Percentiles rank a stretch among this genome's conserved stretches.
phyloP scores from a whole-genome alignment of 1,284 basidiomycete species.

The Marasmius oreades region DNA sequence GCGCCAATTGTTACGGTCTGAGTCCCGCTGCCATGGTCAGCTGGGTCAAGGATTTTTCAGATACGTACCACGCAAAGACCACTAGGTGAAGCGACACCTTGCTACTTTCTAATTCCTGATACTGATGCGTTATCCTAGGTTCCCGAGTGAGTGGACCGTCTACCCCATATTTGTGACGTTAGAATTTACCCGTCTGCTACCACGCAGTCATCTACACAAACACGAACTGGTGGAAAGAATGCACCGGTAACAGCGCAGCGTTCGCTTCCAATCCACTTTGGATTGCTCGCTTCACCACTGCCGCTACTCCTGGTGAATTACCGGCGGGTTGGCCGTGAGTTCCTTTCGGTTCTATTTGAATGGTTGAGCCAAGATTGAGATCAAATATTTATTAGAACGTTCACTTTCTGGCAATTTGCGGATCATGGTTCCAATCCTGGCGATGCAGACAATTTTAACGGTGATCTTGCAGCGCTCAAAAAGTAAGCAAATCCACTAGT shows the following conservation, averaged over 20 bases:
- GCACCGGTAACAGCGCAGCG: conserved; percentile 53
- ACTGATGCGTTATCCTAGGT: no score
- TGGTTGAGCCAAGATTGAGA: not conserved
- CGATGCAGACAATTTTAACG: conserved; percentile 55
- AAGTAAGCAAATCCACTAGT: conserved; percentile 5
- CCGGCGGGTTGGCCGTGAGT: conserved; percentile 51
- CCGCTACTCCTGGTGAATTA: conserved; percentile 45
- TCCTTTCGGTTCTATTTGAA: not conserved
- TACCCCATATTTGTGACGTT: no score
- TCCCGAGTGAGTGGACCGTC: conserved; percentile 30
- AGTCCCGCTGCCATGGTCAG: conserved; percentile 51
- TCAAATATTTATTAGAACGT: conserved; percentile 30
- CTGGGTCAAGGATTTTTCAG: conserved; percentile 61
- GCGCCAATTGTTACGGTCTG: conserved; percentile 55
- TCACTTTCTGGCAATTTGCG: conserved; percentile 65
- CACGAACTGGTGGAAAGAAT: conserved; percentile 65
- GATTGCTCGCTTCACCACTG: conserved; percentile 51
- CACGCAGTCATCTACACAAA: conserved; percentile 59
- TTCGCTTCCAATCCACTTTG: conserved; percentile 56
- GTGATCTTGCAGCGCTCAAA: conserved; percentile 28
- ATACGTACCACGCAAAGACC: conserved; percentile 54
- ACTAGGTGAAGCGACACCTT: conserved; percentile 32
- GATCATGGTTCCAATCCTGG: conserved; percentile 50
- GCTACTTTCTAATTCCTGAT: no score
- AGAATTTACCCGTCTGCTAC: not conserved